phyloP scores from a whole-genome alignment of 1,284 basidiomycete species.

The Pyrrhoderma noxium region DNA sequence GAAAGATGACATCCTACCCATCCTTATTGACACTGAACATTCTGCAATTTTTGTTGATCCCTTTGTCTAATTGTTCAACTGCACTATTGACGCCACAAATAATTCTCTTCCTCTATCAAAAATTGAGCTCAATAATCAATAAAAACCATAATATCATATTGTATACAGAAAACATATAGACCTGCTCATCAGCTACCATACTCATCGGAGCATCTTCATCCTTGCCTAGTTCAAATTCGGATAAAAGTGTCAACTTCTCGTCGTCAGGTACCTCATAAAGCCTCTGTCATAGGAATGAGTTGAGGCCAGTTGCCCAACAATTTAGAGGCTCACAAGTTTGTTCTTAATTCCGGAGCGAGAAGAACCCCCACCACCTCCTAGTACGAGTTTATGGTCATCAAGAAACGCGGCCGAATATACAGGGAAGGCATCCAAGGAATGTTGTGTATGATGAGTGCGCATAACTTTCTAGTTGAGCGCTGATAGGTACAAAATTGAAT shows the following conservation, averaged over 20 bases:
- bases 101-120: constrained; percentile 27
- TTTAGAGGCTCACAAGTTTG: constrained; percentile 62
- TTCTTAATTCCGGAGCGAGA: constrained; percentile 84
- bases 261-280: constrained; percentile 63
- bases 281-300: constrained; percentile 37
- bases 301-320: constrained; percentile 2
- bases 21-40: constrained; percentile 56
- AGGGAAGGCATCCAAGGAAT: constrained; percentile 72
- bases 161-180: constrained; percentile 28
- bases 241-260: constrained; percentile 48
- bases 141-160: not conserved
- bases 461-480: constrained; percentile 33
- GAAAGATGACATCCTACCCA: constrained; percentile 34
- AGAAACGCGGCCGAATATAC: constrained; percentile 86
- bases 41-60: constrained; percentile 79
- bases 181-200: constrained; percentile 65
- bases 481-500: too few relatives aligned
- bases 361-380: constrained; percentile 86
- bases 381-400: constrained; percentile 62
- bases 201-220: constrained; percentile 94
- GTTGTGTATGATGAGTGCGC: constrained; percentile 73
- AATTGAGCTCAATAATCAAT: not conserved
- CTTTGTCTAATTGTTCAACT: constrained; percentile 49
- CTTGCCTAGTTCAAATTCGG: constrained; percentile 68
- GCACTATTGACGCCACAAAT: constrained; percentile 84